phyloP scores from a whole-genome alignment of 768 basidiomycete genomes.

The Glaciozyma antarctica region DNA sequence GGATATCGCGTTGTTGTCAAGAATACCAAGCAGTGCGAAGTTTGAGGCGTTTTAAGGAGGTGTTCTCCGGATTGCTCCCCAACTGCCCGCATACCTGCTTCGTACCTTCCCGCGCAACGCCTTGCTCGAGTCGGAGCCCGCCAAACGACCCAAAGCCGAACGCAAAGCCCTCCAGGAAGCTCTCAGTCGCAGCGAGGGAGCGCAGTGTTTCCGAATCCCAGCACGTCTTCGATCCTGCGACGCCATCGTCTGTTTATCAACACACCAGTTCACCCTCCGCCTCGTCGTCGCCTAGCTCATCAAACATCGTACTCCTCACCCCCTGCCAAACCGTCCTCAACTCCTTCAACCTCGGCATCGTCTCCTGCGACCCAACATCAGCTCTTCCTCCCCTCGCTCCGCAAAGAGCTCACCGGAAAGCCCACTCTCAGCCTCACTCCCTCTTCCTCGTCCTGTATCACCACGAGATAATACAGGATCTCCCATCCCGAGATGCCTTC shows the following conservation, averaged over 20 bases:
- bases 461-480: conserved; percentile 6
- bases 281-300: conserved; percentile 1
- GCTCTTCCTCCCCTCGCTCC: not conserved
- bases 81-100: too few relatives aligned
- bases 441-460: not conserved
- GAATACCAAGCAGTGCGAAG: too few relatives aligned
- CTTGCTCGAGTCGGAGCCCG: too few relatives aligned
- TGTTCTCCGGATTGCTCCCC: too few relatives aligned
- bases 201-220: conserved; percentile 80
- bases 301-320: conserved; percentile 1
- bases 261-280: not conserved
- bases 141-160: too few relatives aligned
- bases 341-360: conserved; percentile 1
- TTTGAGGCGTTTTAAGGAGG: too few relatives aligned
- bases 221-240: conserved; percentile 55
- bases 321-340: not conserved
- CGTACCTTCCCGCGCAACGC: too few relatives aligned
- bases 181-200: conserved; percentile 55
- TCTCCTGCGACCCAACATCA: not conserved
- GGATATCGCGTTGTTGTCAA: too few relatives aligned
- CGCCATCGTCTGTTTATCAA: too few relatives aligned
- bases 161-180: too few relatives aligned
- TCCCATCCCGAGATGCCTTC: conserved; percentile 5
- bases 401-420: not conserved
- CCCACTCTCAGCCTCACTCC: not conserved